phyloP scores from a whole-genome alignment of 176 grass and related monocot genomes.

The Triticum timopheevii region DNA sequence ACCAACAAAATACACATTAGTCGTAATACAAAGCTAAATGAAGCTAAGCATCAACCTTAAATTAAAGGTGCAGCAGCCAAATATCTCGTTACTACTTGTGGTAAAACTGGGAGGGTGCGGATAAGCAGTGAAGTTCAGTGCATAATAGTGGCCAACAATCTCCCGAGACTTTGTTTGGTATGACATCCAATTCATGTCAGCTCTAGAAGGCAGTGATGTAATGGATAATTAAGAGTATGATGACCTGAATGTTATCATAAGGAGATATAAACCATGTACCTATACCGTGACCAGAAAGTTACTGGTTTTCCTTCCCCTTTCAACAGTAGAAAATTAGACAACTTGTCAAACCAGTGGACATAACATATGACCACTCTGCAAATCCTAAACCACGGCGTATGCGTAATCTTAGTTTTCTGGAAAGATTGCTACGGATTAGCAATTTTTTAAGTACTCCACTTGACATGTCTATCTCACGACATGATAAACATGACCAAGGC shows the following conservation, averaged over 20 bases:
- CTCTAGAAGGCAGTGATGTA: neutral
- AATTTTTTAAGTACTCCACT: neutral
- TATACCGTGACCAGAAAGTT: neutral
- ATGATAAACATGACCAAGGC: neutral
- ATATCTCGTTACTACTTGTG: neutral
- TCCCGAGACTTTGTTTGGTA: neutral
- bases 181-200: neutral
- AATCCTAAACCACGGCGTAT: neutral
- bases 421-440: neutral
- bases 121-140: neutral
- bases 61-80: slow-evolving; percentile 11
- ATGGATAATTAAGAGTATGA: neutral
- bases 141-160: neutral
- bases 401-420: neutral
- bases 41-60: neutral
- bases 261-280: neutral
- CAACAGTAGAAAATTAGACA: neutral
- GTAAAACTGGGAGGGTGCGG: neutral
- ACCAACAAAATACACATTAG: neutral
- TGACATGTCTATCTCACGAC: neutral
- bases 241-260: neutral
- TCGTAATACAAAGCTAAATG: neutral
- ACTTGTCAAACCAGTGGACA: neutral
- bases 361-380: neutral
- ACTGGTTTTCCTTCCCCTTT: neutral